These are phyloP conservation scores for Daldinia caldariorum DNA, from an alignment of 495 filamentous ascomycete species.

Conservation along the genomic window DNA sequence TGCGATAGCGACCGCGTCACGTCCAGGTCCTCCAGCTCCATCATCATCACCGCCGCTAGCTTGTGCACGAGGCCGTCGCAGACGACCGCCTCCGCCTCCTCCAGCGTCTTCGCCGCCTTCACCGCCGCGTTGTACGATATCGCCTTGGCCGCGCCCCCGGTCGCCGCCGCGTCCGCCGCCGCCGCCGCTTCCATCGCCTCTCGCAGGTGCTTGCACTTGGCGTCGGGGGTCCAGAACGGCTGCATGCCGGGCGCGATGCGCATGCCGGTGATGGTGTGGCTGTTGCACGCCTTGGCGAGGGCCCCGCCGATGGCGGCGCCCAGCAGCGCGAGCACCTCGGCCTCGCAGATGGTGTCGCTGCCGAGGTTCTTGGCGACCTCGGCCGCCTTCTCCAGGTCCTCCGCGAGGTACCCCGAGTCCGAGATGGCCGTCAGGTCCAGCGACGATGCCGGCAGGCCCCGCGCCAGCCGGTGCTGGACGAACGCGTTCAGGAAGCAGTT, in stretches of 20 bases:
- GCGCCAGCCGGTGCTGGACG: conserved; percentile 57
- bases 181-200: conserved; percentile 57
- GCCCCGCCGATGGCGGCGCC: conserved; percentile 58
- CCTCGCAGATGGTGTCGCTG: conserved; percentile 62
- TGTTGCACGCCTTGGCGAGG: conserved; percentile 52
- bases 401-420: conserved; percentile 65
- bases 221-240: conserved; percentile 62
- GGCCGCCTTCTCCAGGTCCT: conserved; percentile 57
- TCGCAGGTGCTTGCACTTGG: conserved; percentile 62
- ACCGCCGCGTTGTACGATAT: conserved; percentile 56
- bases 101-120: conserved; percentile 52
- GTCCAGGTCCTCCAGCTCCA: conserved; percentile 63
- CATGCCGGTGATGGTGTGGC: conserved; percentile 64
- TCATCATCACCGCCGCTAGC: conserved; percentile 60
- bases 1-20: conserved; percentile 56
- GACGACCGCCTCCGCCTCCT: conserved; percentile 59
- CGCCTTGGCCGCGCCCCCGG: conserved; percentile 35
- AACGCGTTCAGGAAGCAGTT: conserved; percentile 70
- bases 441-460: conserved; percentile 59
- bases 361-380: conserved; percentile 60
- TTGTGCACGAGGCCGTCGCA: conserved; percentile 59
- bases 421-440: conserved; percentile 66
- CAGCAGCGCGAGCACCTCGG: conserved; percentile 61
- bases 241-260: conserved; percentile 56
- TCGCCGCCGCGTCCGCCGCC: conserved; percentile 47